phyloP scores from a whole-genome alignment of 495 filamentous ascomycete genomes.

The Neurospora sp. region DNA sequence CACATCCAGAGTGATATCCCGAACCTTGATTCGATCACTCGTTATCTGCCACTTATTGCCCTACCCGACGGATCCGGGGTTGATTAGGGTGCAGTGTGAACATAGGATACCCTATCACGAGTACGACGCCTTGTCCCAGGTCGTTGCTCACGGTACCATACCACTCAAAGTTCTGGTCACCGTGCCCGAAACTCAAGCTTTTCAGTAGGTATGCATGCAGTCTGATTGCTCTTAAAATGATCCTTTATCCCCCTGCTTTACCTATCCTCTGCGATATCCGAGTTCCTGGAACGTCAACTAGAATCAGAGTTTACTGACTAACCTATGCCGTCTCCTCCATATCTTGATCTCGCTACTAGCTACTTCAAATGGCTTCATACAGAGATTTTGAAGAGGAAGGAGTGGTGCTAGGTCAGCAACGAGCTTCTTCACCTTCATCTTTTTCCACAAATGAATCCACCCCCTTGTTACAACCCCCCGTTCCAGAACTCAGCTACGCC shows the following conservation, averaged over 20 bases:
- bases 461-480: neutral
- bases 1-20: neutral
- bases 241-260: neutral
- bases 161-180: neutral
- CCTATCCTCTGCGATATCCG: neutral
- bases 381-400: neutral
- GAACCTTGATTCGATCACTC: neutral
- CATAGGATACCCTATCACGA: neutral
- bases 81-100: neutral
- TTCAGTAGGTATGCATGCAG: neutral
- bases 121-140: neutral
- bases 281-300: neutral
- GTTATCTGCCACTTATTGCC: neutral
- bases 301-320: neutral
- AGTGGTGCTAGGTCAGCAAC: neutral
- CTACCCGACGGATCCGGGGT: neutral
- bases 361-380: neutral
- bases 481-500: neutral
- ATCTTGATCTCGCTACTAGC: neutral
- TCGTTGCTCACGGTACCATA: neutral
- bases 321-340: neutral
- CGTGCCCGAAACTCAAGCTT: neutral
- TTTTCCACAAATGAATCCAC: neutral
- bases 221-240: neutral
- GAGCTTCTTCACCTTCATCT: neutral